phyloP scores from a whole-genome alignment of 306 rosid genomes.

The Spatholobus suberectus region DNA sequence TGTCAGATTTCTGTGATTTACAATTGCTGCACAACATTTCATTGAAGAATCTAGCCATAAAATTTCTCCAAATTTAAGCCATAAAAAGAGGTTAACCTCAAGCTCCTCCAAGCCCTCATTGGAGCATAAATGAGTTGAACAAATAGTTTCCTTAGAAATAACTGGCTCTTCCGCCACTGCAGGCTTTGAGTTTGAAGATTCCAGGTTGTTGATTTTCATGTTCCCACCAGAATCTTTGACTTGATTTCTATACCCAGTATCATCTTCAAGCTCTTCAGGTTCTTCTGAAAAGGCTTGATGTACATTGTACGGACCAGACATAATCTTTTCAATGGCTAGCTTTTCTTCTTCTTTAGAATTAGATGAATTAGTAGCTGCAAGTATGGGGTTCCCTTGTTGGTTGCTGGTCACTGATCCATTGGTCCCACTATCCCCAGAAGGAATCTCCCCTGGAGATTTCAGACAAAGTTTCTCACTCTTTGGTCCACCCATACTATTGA shows the following conservation, averaged over 20 bases:
- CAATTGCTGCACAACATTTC: background rate
- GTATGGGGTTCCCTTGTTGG: slow-evolving; percentile 35
- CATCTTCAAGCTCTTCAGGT: slow-evolving; percentile 85
- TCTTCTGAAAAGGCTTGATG: slow-evolving; percentile 63
- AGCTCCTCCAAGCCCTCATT: slow-evolving; percentile 82
- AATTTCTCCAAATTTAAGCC: slow-evolving; percentile 28
- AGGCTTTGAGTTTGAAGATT: slow-evolving; percentile 47
- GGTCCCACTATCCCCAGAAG: slow-evolving; percentile 52
- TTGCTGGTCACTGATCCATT: slow-evolving; percentile 46
- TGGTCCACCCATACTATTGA: slow-evolving; percentile 38
- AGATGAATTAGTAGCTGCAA: slow-evolving; percentile 47
- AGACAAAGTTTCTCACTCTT: slow-evolving; percentile 46
- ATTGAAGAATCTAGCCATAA: slow-evolving; percentile 11
- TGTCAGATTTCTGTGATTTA: background rate
- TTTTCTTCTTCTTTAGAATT: slow-evolving; percentile 74
- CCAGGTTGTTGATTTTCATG: slow-evolving; percentile 39
- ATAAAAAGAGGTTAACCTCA: slow-evolving; percentile 64
- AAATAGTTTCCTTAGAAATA: slow-evolving; percentile 48
- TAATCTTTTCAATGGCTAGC: slow-evolving; percentile 70
- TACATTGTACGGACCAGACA: slow-evolving; percentile 61
- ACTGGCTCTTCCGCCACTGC: slow-evolving; percentile 44
- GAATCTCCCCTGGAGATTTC: slow-evolving; percentile 49
- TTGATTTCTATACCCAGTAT: slow-evolving; percentile 51
- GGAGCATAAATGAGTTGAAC: slow-evolving; percentile 42
- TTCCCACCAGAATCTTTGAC: slow-evolving; percentile 51